Evolutionary conservation across 805 yeast species (phyloP), one percentile per base, ranked within the genome.

Genomic region (Schwanniomyces yamadae): DNA sequence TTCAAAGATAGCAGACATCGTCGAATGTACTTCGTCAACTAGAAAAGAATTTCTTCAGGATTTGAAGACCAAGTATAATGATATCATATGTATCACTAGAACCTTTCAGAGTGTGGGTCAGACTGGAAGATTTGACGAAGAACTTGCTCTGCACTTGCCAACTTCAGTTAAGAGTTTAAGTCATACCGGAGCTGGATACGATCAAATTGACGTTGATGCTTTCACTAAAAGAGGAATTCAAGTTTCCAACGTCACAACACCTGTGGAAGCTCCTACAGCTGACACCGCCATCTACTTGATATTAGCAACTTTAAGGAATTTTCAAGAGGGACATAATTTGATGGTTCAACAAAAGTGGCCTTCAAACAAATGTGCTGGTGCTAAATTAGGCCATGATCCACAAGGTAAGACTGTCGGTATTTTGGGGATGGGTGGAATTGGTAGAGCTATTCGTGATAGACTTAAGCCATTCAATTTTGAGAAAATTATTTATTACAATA

Each of bases 361-460:
- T 11, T 48, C 42, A 37, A 55, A 41, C 5, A 69, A 70, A 42
- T 44, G 55, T 30, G 69, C 59, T 3, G 84, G 82, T 2, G 74
- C 81, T 1, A 73, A 79, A 6, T 60, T 78, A 31, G 95, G 95
- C 6, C 74, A 75, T 51, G 90, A 82, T 51, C 95, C 95, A 12
- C 78, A 71, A 43, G 87, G 86, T 6, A 82, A 82, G 53, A 71
- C 71, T 13, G 81, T 88, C 15, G 96, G 96, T 32, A 80, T 88
- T 36, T 66, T 84, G 34, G 96, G 96, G 11, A 73, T 88, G 77
- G 96, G 96, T 22, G 95, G 95, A 23, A 87, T 88, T 61, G 96
- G 96, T 31, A 77, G 89, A 40, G 84, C 86, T 20, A 79, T 88
- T 34, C 72, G 87, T 36, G 77, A 79, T 45, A 74, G 91, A 48